Evolutionary conservation across 345 rosid species (phyloP), one percentile per base, ranked within the genome.

Genomic region (Euphorbia lathyris): DNA sequence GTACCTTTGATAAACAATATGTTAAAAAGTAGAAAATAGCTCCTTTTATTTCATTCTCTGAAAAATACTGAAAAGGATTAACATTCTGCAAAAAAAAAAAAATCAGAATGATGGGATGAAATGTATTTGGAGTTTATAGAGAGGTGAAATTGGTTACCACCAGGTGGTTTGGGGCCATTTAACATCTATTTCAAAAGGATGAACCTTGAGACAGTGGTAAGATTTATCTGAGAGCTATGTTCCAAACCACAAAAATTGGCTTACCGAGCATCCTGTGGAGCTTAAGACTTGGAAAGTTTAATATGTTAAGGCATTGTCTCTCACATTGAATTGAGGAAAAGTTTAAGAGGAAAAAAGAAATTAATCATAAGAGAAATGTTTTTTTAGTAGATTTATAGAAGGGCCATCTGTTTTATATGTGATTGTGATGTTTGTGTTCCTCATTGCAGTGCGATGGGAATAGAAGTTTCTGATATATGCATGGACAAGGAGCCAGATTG

Each of bases 401-500:
- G 62, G 29, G 16, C 48, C 34, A 40, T 40, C n/a, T 27, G 29
- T 58, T 55, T 40, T 48, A 62, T 52, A 63, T 69, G 45, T 30
- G 34, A 27, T 27, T 23, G 53, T 20, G 75, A 72, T 68, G 27
- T 25, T 25, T 32, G 30, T 69, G 58, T 73, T 40, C 63, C 63
- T 62, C 57, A 58, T 62, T 77, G 74, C 71, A 80, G 86, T 58
- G 66, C 66, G 47, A 85, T 88, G 92, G 83, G 83, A 56, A 23
- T 80, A 71, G 90, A 85, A 74, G 79, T 75, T 60, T 71, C 83
- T 30, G 95, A 90, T 76, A 82, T 87, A 32, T 88, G 95, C 79
- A 86, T 84, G 90, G 98, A 92, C 79, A 92, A 92, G 72, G 93
- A 86, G 77, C 86, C 86, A 48, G 88, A 88, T 81, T 80, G 79